These are phyloP conservation scores for Penicillium sp. DNA, from an alignment of 2,329 filamentous ascomycete species.

Conservation along the genomic window DNA sequence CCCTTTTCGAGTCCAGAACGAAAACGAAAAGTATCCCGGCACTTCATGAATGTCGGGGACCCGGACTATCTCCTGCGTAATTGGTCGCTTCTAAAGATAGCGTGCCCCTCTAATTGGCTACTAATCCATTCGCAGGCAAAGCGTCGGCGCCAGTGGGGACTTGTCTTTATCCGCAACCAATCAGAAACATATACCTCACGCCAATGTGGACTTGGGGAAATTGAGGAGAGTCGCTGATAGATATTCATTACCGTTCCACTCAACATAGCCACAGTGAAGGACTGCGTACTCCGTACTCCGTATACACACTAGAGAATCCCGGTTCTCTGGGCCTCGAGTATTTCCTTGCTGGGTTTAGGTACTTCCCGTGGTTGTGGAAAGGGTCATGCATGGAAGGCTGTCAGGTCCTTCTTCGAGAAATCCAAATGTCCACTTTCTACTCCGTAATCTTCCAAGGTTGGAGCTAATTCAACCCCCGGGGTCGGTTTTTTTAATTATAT, in stretches of 20 bases:
- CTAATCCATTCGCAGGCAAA: constrained; percentile 9
- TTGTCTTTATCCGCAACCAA: constrained; percentile 13
- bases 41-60: constrained; percentile 11
- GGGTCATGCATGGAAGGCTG: constrained; percentile 23
- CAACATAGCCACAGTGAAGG: not conserved
- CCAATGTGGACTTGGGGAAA: constrained; percentile 12
- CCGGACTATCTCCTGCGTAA: constrained; percentile 10
- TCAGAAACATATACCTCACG: constrained; percentile 1
- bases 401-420: constrained; percentile 19
- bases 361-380: constrained; percentile 1
- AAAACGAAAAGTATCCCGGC: not conserved
- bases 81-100: constrained; percentile 26
- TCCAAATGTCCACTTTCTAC: constrained; percentile 1
- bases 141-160: constrained; percentile 10
- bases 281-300: not conserved
- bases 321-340: constrained; percentile 1
- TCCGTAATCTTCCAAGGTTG: not conserved
- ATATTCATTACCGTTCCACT: constrained; percentile 4
- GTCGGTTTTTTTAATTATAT: not conserved
- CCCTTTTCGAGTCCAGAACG: constrained; percentile 3
- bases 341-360: constrained; percentile 9
- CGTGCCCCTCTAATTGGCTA: constrained; percentile 6
- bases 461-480: constrained; percentile 4
- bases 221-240: constrained; percentile 8
- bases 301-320: not conserved